phyloP scores from a whole-genome alignment of 2,329 filamentous ascomycete species.

The Podosphaera fusca region DNA sequence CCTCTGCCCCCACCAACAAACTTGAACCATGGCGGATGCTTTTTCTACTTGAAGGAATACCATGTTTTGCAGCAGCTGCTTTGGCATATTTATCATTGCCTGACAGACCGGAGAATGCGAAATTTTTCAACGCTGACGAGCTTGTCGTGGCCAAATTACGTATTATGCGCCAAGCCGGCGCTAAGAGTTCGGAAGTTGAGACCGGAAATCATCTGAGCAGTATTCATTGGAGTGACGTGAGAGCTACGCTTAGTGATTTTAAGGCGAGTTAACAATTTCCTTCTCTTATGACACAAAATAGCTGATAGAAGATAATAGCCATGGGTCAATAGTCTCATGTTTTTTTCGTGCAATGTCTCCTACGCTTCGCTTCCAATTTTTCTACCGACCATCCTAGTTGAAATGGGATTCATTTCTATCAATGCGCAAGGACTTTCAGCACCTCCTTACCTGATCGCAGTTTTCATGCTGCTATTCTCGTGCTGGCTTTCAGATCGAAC shows the following conservation, averaged over 20 bases:
- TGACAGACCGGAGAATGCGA: constrained; percentile 26
- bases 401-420: constrained; percentile 44
- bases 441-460: constrained; percentile 46
- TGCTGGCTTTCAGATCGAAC: constrained; percentile 37
- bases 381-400: constrained; percentile 34
- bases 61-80: constrained; percentile 30
- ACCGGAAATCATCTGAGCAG: constrained; percentile 15
- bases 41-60: constrained; percentile 40
- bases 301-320: constrained; percentile 23
- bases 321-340: constrained; percentile 21
- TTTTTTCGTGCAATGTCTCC: constrained; percentile 38
- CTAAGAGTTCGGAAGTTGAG: constrained; percentile 22
- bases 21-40: constrained; percentile 39
- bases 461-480: constrained; percentile 33
- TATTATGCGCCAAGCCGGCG: constrained; percentile 26
- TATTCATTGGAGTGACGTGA: constrained; percentile 23
- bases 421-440: constrained; percentile 50
- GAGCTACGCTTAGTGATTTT: constrained; percentile 21
- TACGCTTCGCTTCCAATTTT: constrained; percentile 42
- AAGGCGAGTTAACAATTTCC: constrained; percentile 13
- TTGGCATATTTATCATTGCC: constrained; percentile 30
- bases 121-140: constrained; percentile 21
- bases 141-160: constrained; percentile 28
- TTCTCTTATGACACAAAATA: background rate
- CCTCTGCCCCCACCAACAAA: constrained; percentile 27